A percentile compares a stretch with the other conserved stretches of the same genome.
Evolutionary conservation across 2,329 filamentous ascomycete genomes (phyloP).

Genomic region (Diaporthe aspalathi): DNA sequence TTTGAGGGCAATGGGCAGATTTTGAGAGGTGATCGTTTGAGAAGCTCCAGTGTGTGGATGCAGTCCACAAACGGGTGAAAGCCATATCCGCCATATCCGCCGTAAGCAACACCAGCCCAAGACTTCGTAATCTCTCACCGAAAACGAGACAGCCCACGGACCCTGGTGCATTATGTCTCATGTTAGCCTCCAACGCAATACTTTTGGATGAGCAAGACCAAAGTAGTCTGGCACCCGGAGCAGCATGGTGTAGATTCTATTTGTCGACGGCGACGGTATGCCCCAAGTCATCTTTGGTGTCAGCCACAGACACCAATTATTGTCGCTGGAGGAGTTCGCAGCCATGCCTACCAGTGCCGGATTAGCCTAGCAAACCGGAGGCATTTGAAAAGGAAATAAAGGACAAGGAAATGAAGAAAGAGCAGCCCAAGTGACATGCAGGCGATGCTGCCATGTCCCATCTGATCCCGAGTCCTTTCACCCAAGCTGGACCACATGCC

Average conservation of each 20-base stretch:
- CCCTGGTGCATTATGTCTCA: background rate
- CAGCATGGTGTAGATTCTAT: background rate
- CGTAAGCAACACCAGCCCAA: too few species aligned
- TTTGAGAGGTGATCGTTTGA: too few species aligned
- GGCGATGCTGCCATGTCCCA: background rate
- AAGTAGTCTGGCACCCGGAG: background rate
- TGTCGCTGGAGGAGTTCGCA: too few species aligned
- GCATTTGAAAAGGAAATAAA: background rate
- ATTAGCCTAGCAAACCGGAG: background rate
- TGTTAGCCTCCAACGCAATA: accelerated
- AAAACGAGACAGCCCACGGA: background rate
- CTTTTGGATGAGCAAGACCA: background rate
- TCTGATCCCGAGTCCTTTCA: background rate
- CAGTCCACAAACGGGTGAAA: background rate
- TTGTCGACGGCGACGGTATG: background rate
- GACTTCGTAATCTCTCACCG: background rate
- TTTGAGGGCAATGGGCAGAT: background rate
- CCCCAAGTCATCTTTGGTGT: background rate
- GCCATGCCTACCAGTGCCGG: too few species aligned
- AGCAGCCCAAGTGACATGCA: background rate
- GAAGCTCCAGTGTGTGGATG: background rate
- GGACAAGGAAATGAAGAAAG: background rate
- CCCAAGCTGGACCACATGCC: constrained; percentile 1
- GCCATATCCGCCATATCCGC: background rate
- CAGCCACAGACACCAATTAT: too few species aligned